phyloP scores from a whole-genome alignment of 148 eudicot genomes.

The Rhododendron ferrugineum region DNA sequence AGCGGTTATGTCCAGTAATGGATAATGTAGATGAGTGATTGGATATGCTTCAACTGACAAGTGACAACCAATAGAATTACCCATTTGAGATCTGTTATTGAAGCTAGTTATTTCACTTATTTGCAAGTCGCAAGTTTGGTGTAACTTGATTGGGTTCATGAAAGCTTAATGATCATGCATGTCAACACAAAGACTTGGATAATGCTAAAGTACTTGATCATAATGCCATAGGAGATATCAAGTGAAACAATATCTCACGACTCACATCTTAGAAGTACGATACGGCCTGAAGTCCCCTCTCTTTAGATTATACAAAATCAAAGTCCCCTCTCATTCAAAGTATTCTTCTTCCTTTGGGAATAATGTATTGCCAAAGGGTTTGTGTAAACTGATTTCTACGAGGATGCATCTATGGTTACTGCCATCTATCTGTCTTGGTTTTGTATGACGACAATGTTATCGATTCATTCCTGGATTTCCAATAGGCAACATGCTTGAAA shows the following conservation, averaged over 20 bases:
- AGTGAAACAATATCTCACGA: not conserved
- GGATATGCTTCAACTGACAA: not conserved
- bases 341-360: not conserved
- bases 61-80: not conserved
- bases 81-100: not conserved
- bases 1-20: not conserved
- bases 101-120: not conserved
- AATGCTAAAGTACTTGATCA: not conserved
- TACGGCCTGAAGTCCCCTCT: not conserved
- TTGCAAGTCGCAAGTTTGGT: not conserved
- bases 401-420: not conserved
- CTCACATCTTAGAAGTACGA: not conserved
- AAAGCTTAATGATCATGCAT: not conserved
- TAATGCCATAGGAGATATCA: not conserved
- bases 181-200: not conserved
- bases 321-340: not conserved
- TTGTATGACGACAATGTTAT: not conserved
- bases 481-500: not conserved
- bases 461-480: not conserved
- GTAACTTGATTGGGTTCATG: not conserved
- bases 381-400: not conserved
- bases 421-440: not conserved
- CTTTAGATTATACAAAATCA: not conserved
- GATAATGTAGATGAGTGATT: not conserved
- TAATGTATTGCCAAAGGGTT: not conserved